phyloP scores from a whole-genome alignment of 1,139 yeast species.

The Starmera stellimalicola region DNA sequence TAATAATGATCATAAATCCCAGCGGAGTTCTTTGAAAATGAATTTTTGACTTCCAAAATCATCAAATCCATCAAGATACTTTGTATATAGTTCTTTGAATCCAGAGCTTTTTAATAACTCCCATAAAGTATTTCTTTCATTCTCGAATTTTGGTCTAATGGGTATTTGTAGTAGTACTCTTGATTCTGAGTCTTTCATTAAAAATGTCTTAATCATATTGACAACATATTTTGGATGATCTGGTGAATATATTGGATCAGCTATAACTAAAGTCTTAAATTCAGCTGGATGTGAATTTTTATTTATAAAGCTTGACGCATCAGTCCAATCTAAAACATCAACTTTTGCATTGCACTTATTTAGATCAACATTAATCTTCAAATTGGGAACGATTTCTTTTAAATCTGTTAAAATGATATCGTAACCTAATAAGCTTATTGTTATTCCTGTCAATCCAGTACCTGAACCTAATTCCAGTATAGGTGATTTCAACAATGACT shows the following conservation, averaged over 20 bases:
- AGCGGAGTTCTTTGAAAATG: slow-evolving; percentile 37
- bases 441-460: slow-evolving; percentile 82
- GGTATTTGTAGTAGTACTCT: slow-evolving; percentile 68
- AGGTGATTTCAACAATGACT: slow-evolving; percentile 13
- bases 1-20: slow-evolving; percentile 8
- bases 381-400: slow-evolving; percentile 64
- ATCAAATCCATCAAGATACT: slow-evolving; percentile 58
- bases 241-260: slow-evolving; percentile 85
- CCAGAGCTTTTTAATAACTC: slow-evolving; percentile 31
- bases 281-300: slow-evolving; percentile 18
- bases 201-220: slow-evolving; percentile 39
- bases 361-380: slow-evolving; percentile 43
- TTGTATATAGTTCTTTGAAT: slow-evolving; percentile 20
- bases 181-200: slow-evolving; percentile 25
- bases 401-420: slow-evolving; percentile 64
- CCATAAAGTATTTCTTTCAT: slow-evolving; percentile 58
- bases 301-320: slow-evolving; percentile 35
- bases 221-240: slow-evolving; percentile 72
- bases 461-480: slow-evolving; percentile 88
- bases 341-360: slow-evolving; percentile 33
- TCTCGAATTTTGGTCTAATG: slow-evolving; percentile 53
- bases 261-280: slow-evolving; percentile 55
- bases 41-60: slow-evolving; percentile 76
- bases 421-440: slow-evolving; percentile 39
- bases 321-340: slow-evolving; percentile 68